phyloP scores from a whole-genome alignment of 306 rosid species.

The Prunus padus region DNA sequence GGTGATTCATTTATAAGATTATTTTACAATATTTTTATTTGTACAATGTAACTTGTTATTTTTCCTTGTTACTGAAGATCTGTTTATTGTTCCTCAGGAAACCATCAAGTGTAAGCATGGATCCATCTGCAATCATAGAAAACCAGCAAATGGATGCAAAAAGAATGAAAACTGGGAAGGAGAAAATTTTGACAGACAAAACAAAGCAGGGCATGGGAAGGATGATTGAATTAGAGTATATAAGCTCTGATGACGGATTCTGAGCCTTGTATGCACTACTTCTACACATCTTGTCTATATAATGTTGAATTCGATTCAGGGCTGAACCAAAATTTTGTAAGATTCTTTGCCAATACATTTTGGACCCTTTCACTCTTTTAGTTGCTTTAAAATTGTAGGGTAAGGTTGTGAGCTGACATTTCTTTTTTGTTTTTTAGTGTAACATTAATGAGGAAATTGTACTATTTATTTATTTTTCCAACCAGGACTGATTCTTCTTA shows the following conservation, averaged over 20 bases:
- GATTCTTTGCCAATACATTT: slow-evolving; percentile 14
- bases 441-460: background rate
- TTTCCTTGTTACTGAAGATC: slow-evolving; percentile 16
- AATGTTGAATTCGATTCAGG: background rate
- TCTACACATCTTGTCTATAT: slow-evolving; percentile 4
- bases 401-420: background rate
- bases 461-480: background rate
- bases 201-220: slow-evolving; percentile 42
- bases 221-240: slow-evolving; percentile 68
- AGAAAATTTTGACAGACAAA: slow-evolving; percentile 38
- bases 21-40: background rate
- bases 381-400: background rate
- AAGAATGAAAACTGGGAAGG: slow-evolving; percentile 46
- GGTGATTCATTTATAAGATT: slow-evolving; percentile 37
- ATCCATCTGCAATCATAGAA: slow-evolving; percentile 30
- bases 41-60: background rate
- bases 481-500: background rate
- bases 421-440: slow-evolving; percentile 5
- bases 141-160: slow-evolving; percentile 45
- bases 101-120: slow-evolving; percentile 37
- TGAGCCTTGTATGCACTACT: slow-evolving; percentile 26
- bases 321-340: slow-evolving; percentile 14
- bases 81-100: slow-evolving; percentile 52
- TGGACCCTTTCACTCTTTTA: background rate
- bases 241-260: slow-evolving; percentile 78